These are phyloP conservation scores for Clonostachys byssicola DNA, from an alignment of 2,329 filamentous ascomycete genomes.

Conservation along the genomic window DNA sequence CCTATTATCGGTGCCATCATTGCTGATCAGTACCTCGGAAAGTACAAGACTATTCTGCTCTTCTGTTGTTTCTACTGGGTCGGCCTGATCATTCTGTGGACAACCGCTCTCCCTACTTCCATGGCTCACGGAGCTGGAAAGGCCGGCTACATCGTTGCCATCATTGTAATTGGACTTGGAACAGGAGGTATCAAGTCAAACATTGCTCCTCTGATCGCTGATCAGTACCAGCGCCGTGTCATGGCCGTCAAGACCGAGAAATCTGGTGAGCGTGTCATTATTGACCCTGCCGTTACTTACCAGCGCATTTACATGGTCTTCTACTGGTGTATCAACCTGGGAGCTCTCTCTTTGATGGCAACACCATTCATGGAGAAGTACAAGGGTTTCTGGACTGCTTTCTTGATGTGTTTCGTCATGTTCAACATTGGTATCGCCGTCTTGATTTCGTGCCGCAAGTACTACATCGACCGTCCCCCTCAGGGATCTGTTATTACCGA, in stretches of 20 bases:
- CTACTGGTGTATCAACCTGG: conserved; percentile 71
- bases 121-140: conserved; percentile 33
- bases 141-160: conserved; percentile 46
- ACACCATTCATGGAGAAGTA: conserved; percentile 66
- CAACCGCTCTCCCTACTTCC: conserved; percentile 36
- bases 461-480: conserved; percentile 46
- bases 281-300: conserved; percentile 63
- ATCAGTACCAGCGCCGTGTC: conserved; percentile 55
- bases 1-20: conserved; percentile 46
- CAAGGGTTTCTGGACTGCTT: conserved; percentile 66
- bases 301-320: conserved; percentile 72
- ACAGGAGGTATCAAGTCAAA: conserved; percentile 70
- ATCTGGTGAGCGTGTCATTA: conserved; percentile 55
- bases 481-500: conserved; percentile 62
- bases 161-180: conserved; percentile 61
- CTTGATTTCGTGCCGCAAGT: conserved; percentile 40
- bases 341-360: conserved; percentile 62
- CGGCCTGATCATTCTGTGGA: conserved; percentile 49
- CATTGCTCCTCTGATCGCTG: conserved; percentile 53
- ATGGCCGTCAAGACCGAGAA: conserved; percentile 45
- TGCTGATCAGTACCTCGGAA: conserved; percentile 53
- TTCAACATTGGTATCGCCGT: conserved; percentile 57
- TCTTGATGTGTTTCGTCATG: conserved; percentile 48
- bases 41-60: conserved; percentile 57
- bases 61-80: conserved; percentile 55